Percentiles rank a stretch among this genome's conserved stretches.
Conservation (phyloP, 371 early-diverging fungal genomes). For the Mucor lusitanicus region DNA sequence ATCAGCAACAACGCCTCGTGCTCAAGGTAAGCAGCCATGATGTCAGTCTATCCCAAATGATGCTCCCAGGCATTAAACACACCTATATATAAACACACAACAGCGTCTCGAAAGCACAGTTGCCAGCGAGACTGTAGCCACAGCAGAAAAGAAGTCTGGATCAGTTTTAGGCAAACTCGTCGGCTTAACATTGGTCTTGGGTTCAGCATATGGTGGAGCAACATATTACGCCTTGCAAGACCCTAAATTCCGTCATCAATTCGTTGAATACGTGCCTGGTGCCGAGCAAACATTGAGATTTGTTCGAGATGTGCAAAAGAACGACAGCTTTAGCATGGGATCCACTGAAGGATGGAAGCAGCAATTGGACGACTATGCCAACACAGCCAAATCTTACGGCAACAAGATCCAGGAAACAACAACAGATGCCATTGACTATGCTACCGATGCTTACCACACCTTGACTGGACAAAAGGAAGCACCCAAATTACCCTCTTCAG, state of each 20-base stretch:
- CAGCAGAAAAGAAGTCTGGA: neutral
- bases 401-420: conserved; percentile 25
- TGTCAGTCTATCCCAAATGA: neutral
- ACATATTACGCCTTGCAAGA: conserved; percentile 43
- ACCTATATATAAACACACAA: neutral
- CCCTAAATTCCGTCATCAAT: conserved; percentile 46
- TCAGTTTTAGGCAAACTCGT: conserved; percentile 37
- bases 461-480: conserved; percentile 29
- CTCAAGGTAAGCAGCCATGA: neutral
- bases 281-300: conserved; percentile 19
- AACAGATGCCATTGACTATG: conserved; percentile 23
- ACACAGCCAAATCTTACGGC: conserved; percentile 14
- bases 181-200: conserved; percentile 31
- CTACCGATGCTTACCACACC: conserved; percentile 23
- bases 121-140: neutral
- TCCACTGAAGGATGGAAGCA: conserved; percentile 6
- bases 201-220: conserved; percentile 40
- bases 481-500: neutral
- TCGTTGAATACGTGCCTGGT: conserved; percentile 31
- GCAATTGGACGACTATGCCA: conserved; percentile 21
- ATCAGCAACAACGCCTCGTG: neutral
- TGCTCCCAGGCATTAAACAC: neutral
- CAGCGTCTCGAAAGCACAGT: conserved; percentile 23
- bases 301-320: conserved; percentile 21
- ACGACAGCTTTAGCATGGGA: conserved; percentile 3